These are phyloP conservation scores for Umbelopsis vinacea DNA, from an alignment of 192 early-diverging fungal species.

Conservation along the genomic window DNA sequence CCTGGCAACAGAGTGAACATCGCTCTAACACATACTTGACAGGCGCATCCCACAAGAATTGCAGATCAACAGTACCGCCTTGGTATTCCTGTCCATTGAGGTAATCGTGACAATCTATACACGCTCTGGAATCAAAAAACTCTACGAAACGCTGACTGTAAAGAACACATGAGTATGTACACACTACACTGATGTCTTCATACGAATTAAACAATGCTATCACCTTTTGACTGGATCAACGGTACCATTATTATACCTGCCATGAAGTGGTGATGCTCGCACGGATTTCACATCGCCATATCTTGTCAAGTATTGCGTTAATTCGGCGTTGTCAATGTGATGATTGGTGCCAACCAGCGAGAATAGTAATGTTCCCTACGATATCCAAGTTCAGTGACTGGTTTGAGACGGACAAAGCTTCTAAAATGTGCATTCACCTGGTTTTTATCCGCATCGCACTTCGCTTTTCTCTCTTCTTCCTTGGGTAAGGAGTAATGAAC, in stretches of 20 bases:
- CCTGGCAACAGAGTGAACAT: neutral
- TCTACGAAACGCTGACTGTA: slow-evolving; percentile 49
- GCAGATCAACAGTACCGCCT: slow-evolving; percentile 43
- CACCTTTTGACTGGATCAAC: slow-evolving; percentile 15
- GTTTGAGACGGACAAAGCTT: neutral
- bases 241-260: slow-evolving; percentile 8
- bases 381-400: neutral
- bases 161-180: neutral
- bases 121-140: slow-evolving; percentile 52
- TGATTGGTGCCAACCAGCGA: slow-evolving; percentile 42
- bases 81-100: slow-evolving; percentile 37
- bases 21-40: slow-evolving; percentile 28
- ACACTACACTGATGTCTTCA: neutral
- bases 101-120: slow-evolving; percentile 40
- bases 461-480: slow-evolving; percentile 40
- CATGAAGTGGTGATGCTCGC: slow-evolving; percentile 33
- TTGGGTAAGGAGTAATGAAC: slow-evolving; percentile 58
- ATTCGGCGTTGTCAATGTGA: slow-evolving; percentile 39
- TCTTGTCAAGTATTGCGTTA: slow-evolving; percentile 41
- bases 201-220: neutral
- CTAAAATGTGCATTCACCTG: slow-evolving; percentile 36
- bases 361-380: slow-evolving; percentile 52
- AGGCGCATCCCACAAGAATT: slow-evolving; percentile 50
- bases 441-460: slow-evolving; percentile 49
- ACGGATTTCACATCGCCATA: slow-evolving; percentile 57